Conservation (phyloP, 23 red algal species). For the Gracilariopsis chorda region DNA sequence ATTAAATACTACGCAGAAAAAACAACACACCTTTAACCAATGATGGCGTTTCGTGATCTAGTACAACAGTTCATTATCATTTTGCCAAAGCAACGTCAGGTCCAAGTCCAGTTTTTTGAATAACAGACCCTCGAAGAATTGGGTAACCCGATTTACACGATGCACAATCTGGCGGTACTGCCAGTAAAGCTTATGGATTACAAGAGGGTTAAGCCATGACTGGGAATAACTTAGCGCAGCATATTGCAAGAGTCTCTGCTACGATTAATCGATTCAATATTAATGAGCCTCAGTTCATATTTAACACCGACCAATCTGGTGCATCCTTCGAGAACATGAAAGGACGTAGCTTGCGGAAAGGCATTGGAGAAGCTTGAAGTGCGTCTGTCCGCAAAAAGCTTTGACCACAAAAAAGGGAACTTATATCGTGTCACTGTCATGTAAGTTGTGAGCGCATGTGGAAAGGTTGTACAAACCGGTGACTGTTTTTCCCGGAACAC, state of each 20-base stretch:
- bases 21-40: too few relatives aligned
- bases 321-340: background rate
- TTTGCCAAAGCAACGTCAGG: too few relatives aligned
- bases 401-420: background rate
- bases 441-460: background rate
- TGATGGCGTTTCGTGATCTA: too few relatives aligned
- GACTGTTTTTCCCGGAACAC: background rate
- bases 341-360: background rate
- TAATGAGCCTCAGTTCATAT: background rate
- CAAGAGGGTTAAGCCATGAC: too few relatives aligned
- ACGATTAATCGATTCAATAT: background rate
- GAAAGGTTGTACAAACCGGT: background rate
- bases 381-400: background rate
- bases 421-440: background rate
- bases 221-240: background rate
- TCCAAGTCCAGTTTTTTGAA: too few relatives aligned
- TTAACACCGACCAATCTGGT: background rate
- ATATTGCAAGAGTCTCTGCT: background rate
- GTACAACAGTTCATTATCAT: too few relatives aligned
- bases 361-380: too few relatives aligned
- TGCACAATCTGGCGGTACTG: background rate
- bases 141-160: too few relatives aligned
- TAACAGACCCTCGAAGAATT: too few relatives aligned
- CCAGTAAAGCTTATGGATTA: too few relatives aligned
- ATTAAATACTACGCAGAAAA: too few relatives aligned